Conservation (phyloP, 2,329 filamentous ascomycete species). For the Chaetomiaceae sp. region DNA sequence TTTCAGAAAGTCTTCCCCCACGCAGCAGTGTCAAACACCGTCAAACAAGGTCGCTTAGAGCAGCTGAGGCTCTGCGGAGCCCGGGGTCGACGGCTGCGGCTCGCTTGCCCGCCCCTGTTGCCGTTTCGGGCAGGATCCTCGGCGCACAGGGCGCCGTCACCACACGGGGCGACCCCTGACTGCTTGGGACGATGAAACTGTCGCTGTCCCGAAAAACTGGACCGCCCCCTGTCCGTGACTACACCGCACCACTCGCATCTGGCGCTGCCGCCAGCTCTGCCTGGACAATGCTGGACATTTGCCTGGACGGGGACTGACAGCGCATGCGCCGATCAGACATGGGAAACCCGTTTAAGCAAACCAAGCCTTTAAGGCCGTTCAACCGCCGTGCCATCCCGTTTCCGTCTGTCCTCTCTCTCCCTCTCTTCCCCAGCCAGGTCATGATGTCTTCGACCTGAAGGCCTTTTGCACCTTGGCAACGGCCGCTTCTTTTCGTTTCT, state of each 20-base stretch:
- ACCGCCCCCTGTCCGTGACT: neutral
- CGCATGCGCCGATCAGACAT: slow-evolving; percentile 6
- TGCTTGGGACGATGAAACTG: slow-evolving; percentile 8
- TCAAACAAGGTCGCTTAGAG: neutral
- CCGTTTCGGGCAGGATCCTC: slow-evolving; percentile 10
- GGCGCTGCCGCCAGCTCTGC: neutral
- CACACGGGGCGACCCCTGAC: slow-evolving; percentile 3
- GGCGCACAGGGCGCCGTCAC: neutral
- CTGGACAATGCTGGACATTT: no score
- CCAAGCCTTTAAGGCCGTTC: neutral
- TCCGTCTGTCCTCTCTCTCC: neutral
- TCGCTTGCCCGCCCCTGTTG: slow-evolving; percentile 5
- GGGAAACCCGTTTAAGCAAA: neutral
- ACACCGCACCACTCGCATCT: neutral
- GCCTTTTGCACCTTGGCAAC: slow-evolving; percentile 5
- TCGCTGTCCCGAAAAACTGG: slow-evolving; percentile 9
- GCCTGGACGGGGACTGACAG: neutral
- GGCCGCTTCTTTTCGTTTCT: neutral
- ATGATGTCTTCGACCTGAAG: slow-evolving; percentile 6
- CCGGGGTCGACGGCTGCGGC: slow-evolving; percentile 4
- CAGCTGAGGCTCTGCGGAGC: slow-evolving; percentile 1
- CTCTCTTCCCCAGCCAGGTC: neutral
- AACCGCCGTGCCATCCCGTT: no score
- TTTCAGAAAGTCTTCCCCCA: slow-evolving; percentile 3
- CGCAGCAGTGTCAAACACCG: slow-evolving; percentile 1